Percentiles rank a stretch among this genome's conserved stretches.
phyloP scores from a whole-genome alignment of 306 rosid species.

The Quillaja saponaria region DNA sequence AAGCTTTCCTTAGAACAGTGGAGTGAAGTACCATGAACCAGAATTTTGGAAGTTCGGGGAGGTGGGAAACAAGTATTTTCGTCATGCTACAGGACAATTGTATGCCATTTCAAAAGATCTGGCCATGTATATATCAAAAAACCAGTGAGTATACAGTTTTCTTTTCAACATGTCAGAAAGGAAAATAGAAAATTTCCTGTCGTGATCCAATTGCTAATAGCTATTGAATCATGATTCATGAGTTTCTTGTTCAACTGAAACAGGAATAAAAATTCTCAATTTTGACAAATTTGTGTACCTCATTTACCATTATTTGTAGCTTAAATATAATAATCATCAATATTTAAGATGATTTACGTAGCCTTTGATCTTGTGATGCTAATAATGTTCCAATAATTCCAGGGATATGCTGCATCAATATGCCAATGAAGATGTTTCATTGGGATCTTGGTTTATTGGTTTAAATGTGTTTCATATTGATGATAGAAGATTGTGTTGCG shows the following conservation, averaged over 20 bases:
- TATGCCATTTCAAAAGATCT: conserved; percentile 82
- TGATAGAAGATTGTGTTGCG: conserved; percentile 83
- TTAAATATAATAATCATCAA: background rate
- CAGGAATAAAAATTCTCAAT: conserved; percentile 13
- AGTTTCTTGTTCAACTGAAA: background rate
- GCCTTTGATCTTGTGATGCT: conserved; percentile 16
- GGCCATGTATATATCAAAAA: conserved; percentile 70
- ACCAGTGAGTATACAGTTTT: conserved; percentile 58
- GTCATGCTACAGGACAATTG: conserved; percentile 90
- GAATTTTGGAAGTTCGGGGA: conserved; percentile 92
- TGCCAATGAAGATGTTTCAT: conserved; percentile 90
- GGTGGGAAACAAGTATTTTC: conserved; percentile 85
- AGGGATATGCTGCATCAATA: conserved; percentile 85
- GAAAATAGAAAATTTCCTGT: background rate
- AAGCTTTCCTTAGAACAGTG: conserved; percentile 49
- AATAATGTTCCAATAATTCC: conserved; percentile 22
- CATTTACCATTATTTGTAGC: conserved; percentile 6
- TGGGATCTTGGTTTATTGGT: conserved; percentile 94
- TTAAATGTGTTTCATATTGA: conserved; percentile 82
- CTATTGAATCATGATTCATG: background rate
- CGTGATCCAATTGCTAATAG: background rate
- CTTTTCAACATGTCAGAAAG: conserved; percentile 8
- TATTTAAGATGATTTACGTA: conserved; percentile 6
- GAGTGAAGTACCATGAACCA: conserved; percentile 89
- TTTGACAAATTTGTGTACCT: conserved; percentile 1